Base-by-base conservation (phyloP, 257 asterid genomes). In the Eucommia ulmoides region DNA sequence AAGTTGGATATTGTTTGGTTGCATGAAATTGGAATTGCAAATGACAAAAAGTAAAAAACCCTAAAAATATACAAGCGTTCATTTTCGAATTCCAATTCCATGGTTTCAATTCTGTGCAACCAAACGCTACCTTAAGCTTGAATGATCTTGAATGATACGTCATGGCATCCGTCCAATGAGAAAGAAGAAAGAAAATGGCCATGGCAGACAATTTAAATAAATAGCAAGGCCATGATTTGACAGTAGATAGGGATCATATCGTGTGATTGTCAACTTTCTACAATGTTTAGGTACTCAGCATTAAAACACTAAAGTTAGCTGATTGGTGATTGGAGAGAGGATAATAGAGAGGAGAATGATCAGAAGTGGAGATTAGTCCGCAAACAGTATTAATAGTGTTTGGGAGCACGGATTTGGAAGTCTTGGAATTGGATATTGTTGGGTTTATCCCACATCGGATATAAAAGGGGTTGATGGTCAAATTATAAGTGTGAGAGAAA, bases 131-230 rank as follows among this genome's bases (percentile, higher is more conserved):
- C 44, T 11, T 15, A 18, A 3, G n/a, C 14, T 18, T 2, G n/a
- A 35, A 11, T 10, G 11, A 18, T 35, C 11, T 10, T 2, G n/a
- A 4, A 6, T 35, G 14, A 35, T 10, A 15, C 0, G 44, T 35
- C 11, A 9, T 35, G n/a, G n/a, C 11, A 29, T 14, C 12, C 12
- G 38, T 29, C 7, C 38, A n/a, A n/a, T n/a, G n/a, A n/a, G n/a
- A n/a, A n/a, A n/a, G n/a, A n/a, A n/a, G n/a, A 8, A 6, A 29
- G 53, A 54, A 65, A 52, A 33, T 29, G 54, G 50, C 45, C 35
- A 62, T 56, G 72, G 68, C 67, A 63, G 81, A 48, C 70, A 74
- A 65, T 65, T 50, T 45, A 59, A 65, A 57, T 50, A 53, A 45
- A 45, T 42, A 50, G 48, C 22, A 26, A 54, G 58, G 59, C 22